Base-by-base conservation (phyloP, 768 basidiomycete species). In the Clitopilus passeckerianus region DNA sequence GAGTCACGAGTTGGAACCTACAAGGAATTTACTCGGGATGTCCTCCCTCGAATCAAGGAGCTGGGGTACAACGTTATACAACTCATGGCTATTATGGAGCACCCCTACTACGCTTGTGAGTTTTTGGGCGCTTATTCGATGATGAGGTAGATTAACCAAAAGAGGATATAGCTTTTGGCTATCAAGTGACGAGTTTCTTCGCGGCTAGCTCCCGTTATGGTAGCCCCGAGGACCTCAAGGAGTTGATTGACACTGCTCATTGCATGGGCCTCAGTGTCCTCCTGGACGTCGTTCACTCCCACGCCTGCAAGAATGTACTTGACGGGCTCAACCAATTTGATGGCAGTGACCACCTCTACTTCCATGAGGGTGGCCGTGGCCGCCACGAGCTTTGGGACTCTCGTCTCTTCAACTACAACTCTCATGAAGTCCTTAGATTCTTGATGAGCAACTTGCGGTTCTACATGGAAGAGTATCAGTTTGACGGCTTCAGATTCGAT, bases 401-500 rank as follows among this genome's bases (percentile, higher is more conserved):
- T 64, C 86, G 97, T 4, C 77, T 99, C 9, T 99, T 98, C 80
- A 99, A 99, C 77, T 99, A 99, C 68, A 90, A 89, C 16, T 81
- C 83, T 56, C 94, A 98, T 69, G 97, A 99, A 73, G 97, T 98
- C 33, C 72, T 98, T 33, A 83, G 97, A 22, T 99, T 99, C 81
- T 77, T 99, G 58, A 77, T 98, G 64, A 95, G 94, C 70, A 99
- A 99, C 71, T 75, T 98, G 52, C 86, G 96, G 20, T 99, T 88
- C 80, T 99, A 88, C 79, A 85, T 98, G 74, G 96, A 99, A 60
- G 91, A 93, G 68, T 99, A 91, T 74, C 84, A 83, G 65, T 98
- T 99, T 71, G 97, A 98, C 67, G 97, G 97, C 10, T 99, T 98
- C 84, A 80, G 97, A 44, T 99, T 99, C 70, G 97, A 99, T 65